Evolutionary conservation across 2,329 filamentous ascomycete genomes (phyloP).

Genomic region (Colletotrichum chrysophilum): DNA sequence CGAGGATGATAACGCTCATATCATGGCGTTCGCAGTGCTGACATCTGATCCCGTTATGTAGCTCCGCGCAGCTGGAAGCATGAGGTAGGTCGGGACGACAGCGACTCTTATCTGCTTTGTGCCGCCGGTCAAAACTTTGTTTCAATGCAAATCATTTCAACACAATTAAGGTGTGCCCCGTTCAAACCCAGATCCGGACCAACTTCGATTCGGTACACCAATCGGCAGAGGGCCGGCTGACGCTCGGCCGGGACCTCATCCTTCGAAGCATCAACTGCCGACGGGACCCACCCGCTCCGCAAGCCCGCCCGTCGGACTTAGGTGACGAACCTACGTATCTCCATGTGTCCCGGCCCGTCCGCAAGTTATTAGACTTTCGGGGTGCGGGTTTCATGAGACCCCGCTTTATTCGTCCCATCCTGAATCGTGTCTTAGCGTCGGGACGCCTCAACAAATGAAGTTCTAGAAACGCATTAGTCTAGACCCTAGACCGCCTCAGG

Average conservation of each 20-base stretch:
- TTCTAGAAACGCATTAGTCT: background rate
- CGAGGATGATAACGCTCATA: background rate
- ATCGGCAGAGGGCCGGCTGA: background rate
- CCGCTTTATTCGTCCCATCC: background rate
- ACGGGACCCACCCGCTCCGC: background rate
- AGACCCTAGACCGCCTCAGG: background rate
- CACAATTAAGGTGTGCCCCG: background rate
- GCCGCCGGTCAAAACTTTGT: background rate
- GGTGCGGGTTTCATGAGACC: background rate
- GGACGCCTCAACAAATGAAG: background rate
- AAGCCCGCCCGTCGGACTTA: background rate
- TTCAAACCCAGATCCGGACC: background rate
- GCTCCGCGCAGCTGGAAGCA: background rate
- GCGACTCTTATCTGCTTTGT: background rate
- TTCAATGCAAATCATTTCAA: background rate
- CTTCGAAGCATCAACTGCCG: background rate
- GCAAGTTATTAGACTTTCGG: background rate
- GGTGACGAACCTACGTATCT: background rate
- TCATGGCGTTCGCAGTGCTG: background rate
- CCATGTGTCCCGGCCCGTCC: background rate
- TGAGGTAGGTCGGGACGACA: background rate
- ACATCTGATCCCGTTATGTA: background rate
- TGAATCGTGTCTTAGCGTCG: background rate
- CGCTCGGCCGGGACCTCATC: background rate
- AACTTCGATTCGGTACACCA: background rate